Evolutionary conservation across 75 land plant species (phyloP).

Genomic region (Picea sitchensis): DNA sequence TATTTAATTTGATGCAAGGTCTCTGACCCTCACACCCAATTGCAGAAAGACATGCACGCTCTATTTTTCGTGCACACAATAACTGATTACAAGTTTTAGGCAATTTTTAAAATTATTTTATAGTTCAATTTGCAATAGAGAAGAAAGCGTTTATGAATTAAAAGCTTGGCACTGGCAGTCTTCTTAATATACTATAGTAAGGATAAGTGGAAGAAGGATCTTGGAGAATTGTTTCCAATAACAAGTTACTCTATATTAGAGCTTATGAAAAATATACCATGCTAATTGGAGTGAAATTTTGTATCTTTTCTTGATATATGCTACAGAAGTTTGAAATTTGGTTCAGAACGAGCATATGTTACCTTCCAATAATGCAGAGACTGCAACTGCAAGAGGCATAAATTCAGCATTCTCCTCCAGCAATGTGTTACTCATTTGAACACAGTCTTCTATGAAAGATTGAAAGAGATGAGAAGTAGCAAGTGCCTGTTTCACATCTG

Average conservation of each 20-base stretch:
- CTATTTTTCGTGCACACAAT: background rate
- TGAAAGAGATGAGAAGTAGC: constrained; percentile 42
- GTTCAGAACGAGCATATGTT: background rate
- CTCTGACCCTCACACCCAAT: too few relatives aligned
- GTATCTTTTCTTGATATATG: background rate
- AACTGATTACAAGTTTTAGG: background rate
- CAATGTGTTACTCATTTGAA: constrained; percentile 22
- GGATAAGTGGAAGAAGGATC: background rate
- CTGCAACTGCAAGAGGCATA: constrained; percentile 67
- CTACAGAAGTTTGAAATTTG: background rate
- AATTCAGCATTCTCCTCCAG: constrained; percentile 18
- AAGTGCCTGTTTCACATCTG: constrained; percentile 24
- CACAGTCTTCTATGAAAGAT: constrained; percentile 25
- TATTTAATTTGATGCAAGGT: too few relatives aligned
- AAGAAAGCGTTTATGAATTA: background rate
- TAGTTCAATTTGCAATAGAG: background rate
- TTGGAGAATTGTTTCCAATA: background rate
- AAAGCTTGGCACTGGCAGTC: background rate
- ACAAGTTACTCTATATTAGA: background rate
- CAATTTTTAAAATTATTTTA: background rate
- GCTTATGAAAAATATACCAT: background rate
- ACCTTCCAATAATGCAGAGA: constrained; percentile 62
- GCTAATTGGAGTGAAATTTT: background rate
- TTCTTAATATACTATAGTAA: background rate
- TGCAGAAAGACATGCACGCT: too few relatives aligned